Evolutionary conservation across 805 yeast genomes (phyloP).

Genomic region (Lipomyces yamadae): DNA sequence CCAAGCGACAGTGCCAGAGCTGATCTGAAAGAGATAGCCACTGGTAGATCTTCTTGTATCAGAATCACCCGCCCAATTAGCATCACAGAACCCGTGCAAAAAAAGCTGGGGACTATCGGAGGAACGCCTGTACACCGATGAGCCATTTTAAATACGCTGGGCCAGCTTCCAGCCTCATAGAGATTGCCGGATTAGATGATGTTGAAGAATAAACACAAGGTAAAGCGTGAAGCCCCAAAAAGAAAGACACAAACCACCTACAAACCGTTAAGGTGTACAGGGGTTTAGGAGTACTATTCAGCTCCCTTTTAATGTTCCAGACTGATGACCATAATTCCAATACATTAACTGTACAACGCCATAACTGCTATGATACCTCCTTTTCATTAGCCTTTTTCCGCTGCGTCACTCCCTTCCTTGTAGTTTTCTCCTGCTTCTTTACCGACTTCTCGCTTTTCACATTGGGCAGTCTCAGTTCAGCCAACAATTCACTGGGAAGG

Average conservation of each 20-base stretch:
- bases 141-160: no score
- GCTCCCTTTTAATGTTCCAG: no score
- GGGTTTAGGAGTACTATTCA: no score
- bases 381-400: neutral
- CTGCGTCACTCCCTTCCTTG: constrained; percentile 1
- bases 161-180: no score
- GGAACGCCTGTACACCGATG: neutral
- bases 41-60: neutral
- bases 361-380: neutral
- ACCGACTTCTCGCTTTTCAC: neutral
- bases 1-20: neutral
- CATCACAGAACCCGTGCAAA: neutral
- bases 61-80: neutral
- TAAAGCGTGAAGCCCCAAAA: no score
- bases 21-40: neutral
- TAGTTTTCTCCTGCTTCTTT: constrained; percentile 29
- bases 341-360: neutral
- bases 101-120: neutral
- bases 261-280: no score
- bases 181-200: no score
- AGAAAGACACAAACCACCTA: no score
- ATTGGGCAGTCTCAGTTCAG: constrained; percentile 14
- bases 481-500: constrained; percentile 20
- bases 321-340: no score
- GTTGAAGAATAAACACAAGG: no score